These are phyloP conservation scores for Globisporangium nodosum DNA, from an alignment of 352 stramenopile species.

Conservation along the genomic window DNA sequence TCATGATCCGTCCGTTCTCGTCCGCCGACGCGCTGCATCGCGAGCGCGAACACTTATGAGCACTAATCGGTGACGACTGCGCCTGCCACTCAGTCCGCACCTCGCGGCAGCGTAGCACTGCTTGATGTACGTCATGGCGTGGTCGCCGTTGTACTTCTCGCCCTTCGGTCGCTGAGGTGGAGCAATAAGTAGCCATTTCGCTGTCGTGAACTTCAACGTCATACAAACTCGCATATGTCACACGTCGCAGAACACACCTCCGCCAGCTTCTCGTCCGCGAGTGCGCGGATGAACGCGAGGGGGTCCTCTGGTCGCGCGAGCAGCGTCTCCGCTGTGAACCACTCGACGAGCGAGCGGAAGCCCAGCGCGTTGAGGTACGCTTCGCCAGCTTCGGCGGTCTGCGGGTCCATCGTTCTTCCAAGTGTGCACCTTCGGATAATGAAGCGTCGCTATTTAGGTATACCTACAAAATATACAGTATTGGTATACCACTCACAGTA, in stretches of 20 bases:
- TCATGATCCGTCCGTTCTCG: constrained; percentile 74
- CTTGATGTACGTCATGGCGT: constrained; percentile 81
- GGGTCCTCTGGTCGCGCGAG: constrained; percentile 82
- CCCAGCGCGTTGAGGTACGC: constrained; percentile 85
- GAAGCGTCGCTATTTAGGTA: too few species aligned
- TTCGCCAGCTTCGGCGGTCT: constrained; percentile 75
- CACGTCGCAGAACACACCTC: constrained; percentile 30
- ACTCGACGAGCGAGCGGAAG: constrained; percentile 90
- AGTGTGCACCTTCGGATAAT: too few species aligned
- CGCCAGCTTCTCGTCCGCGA: constrained; percentile 80
- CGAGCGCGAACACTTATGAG: background rate
- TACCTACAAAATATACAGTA: background rate
- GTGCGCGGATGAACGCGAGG: constrained; percentile 69
- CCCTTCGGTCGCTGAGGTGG: constrained; percentile 21
- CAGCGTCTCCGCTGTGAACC: constrained; percentile 85
- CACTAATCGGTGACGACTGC: too few species aligned
- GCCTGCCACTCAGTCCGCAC: constrained; percentile 14
- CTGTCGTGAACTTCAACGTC: background rate
- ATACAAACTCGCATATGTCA: background rate
- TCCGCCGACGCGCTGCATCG: constrained; percentile 61
- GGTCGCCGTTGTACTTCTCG: constrained; percentile 77
- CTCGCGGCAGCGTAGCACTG: constrained; percentile 84
- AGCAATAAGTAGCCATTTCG: background rate
- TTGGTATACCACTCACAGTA: background rate
- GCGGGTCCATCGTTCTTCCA: constrained; percentile 39